Evolutionary conservation across 1,284 basidiomycete species (phyloP).

Genomic region (Afroboletus lepidellus): DNA sequence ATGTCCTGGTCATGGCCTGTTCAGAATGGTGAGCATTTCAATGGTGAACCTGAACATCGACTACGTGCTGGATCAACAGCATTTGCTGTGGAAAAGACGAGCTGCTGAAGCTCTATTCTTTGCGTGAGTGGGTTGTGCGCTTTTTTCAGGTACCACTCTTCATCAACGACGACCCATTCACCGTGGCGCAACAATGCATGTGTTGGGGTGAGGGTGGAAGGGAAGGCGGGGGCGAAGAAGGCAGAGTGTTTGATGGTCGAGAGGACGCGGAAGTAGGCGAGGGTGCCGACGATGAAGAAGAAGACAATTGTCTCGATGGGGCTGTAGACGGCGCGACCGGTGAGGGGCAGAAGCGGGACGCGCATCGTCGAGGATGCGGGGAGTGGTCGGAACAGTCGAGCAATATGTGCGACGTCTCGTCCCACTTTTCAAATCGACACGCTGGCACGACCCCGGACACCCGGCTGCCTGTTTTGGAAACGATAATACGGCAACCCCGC

Average conservation of each 20-base stretch:
- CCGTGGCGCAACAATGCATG: conserved; percentile 50
- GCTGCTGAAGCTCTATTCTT: conserved; percentile 62
- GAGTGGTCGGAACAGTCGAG: neutral
- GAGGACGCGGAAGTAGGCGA: conserved; percentile 90
- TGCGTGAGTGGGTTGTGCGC: conserved; percentile 31
- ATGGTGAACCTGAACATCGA: neutral
- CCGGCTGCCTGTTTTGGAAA: conserved; percentile 2
- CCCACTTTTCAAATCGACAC: conserved; percentile 30
- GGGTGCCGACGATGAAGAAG: conserved; percentile 82
- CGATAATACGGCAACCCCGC: too few species aligned
- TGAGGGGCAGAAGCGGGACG: conserved; percentile 57
- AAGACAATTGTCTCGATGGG: conserved; percentile 87
- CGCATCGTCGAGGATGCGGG: conserved; percentile 39
- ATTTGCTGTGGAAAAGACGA: conserved; percentile 46
- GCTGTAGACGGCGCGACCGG: conserved; percentile 61
- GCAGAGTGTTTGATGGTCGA: conserved; percentile 78
- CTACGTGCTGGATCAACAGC: conserved; percentile 36
- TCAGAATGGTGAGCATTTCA: conserved; percentile 6
- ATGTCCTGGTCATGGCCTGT: conserved; percentile 22
- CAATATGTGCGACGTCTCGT: conserved; percentile 20
- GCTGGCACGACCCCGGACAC: conserved; percentile 24
- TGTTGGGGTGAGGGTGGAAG: conserved; percentile 49
- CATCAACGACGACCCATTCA: conserved; percentile 56
- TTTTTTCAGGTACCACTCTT: conserved; percentile 47
- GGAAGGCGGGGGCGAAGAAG: conserved; percentile 57